Conservation (phyloP, 2,329 filamentous ascomycete genomes). For the Aspergillus proliferans region DNA sequence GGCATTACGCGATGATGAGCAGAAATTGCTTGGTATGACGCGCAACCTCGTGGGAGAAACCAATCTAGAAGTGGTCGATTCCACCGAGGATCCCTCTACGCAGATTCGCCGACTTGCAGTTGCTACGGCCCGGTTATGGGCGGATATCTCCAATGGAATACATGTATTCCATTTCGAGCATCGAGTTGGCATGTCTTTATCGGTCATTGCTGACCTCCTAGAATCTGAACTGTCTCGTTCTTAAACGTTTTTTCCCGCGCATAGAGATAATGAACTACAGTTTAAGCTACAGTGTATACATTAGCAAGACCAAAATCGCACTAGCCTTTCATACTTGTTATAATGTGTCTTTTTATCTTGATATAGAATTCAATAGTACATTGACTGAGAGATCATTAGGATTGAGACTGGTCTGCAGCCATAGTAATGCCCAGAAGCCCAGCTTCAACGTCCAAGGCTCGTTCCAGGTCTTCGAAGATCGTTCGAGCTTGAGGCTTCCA, state of each 20-base stretch:
- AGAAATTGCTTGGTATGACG: background rate
- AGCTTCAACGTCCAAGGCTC: background rate
- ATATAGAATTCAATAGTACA: background rate
- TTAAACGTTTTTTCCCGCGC: background rate
- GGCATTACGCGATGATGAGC: background rate
- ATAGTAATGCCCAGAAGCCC: background rate
- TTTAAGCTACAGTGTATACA: too few relatives aligned
- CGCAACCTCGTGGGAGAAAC: background rate
- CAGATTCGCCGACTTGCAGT: background rate
- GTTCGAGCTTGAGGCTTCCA: background rate
- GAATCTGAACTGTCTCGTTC: background rate
- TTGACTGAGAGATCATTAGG: background rate
- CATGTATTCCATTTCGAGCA: constrained; percentile 2
- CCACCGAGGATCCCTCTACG: background rate
- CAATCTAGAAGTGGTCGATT: background rate
- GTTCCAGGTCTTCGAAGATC: background rate
- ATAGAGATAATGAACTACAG: background rate
- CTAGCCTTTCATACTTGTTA: too few relatives aligned
- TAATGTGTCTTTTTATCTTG: background rate
- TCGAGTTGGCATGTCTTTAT: background rate
- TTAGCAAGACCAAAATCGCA: too few relatives aligned
- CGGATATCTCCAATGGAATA: background rate
- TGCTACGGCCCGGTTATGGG: background rate
- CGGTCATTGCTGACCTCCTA: background rate
- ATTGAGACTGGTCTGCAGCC: background rate